Conservation (phyloP, 2,329 filamentous ascomycete species). For the Cytospora schulzeri region DNA sequence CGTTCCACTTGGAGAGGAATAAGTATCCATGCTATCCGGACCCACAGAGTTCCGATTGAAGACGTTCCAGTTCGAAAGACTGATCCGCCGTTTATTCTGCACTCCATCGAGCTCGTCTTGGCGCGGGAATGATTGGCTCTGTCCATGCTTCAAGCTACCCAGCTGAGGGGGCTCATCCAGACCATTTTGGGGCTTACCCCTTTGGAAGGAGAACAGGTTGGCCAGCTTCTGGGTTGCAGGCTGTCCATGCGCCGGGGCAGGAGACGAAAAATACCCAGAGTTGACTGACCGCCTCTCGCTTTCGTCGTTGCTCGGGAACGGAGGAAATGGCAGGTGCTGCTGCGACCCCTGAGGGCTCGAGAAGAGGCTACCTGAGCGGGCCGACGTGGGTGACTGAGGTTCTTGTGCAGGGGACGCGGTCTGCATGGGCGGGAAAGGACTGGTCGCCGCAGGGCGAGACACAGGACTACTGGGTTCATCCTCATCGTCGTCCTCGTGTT, state of each 20-base stretch:
- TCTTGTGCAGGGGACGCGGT: conserved; percentile 44
- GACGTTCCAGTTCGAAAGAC: conserved; percentile 60
- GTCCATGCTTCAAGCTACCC: conserved; percentile 68
- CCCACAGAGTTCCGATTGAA: conserved; percentile 57
- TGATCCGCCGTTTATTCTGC: conserved; percentile 58
- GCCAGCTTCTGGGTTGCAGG: conserved; percentile 46
- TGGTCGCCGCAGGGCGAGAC: conserved; percentile 37
- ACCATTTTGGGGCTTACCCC: conserved; percentile 64
- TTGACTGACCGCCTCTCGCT: conserved; percentile 48
- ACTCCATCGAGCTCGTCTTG: conserved; percentile 59
- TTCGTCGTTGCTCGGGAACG: conserved; percentile 46
- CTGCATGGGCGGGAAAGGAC: conserved; percentile 40
- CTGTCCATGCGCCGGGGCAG: conserved; percentile 38
- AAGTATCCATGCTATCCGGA: conserved; percentile 45
- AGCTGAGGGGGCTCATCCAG: conserved; percentile 64
- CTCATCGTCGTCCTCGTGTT: conserved; percentile 64
- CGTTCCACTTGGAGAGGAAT: conserved; percentile 35
- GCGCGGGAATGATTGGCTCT: conserved; percentile 77
- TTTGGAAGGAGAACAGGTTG: conserved; percentile 60
- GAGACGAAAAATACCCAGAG: conserved; percentile 44
- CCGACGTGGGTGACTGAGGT: conserved; percentile 63
- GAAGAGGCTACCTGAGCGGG: conserved; percentile 58
- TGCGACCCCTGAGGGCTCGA: conserved; percentile 65
- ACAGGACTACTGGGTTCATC: conserved; percentile 54
- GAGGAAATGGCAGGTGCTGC: conserved; percentile 58